Evolutionary conservation across 176 grass and related monocot genomes (phyloP).

Genomic region (Hordeum marinum): DNA sequence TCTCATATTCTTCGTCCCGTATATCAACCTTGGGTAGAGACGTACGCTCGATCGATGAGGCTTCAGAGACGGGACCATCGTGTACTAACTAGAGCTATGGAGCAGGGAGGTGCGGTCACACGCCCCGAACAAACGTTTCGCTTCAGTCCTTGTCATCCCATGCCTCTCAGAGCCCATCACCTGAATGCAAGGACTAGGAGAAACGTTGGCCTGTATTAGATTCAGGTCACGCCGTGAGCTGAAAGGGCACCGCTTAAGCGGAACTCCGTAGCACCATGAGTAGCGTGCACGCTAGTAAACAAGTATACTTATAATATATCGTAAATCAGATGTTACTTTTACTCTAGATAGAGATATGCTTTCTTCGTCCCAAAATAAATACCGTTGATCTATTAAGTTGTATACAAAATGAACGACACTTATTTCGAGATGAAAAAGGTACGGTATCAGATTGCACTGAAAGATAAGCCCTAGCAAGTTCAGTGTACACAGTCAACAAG

Average conservation of each 20-base stretch:
- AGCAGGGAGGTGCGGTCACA: not conserved
- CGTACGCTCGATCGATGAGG: not conserved
- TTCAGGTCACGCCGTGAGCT: not conserved
- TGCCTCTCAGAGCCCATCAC: not conserved
- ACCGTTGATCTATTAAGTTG: too few relatives aligned
- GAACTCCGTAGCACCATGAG: not conserved
- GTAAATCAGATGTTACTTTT: too few relatives aligned
- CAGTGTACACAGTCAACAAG: not conserved
- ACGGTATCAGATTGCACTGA: too few relatives aligned
- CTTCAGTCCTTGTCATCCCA: not conserved
- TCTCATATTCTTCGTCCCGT: conserved; percentile 25
- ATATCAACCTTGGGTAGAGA: conserved; percentile 15
- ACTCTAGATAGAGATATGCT: too few relatives aligned
- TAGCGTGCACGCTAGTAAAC: not conserved
- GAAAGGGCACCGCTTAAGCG: not conserved
- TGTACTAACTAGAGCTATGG: not conserved
- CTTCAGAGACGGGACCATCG: not conserved
- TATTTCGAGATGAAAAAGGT: too few relatives aligned
- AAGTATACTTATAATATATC: too few relatives aligned
- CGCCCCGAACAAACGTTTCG: not conserved
- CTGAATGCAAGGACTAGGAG: not conserved
- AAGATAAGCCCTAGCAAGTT: not conserved
- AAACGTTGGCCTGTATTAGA: not conserved
- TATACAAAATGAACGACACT: too few relatives aligned
- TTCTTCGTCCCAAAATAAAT: too few relatives aligned